Evolutionary conservation across 2,329 filamentous ascomycete species (phyloP).

Genomic region (Parastagonospora avenae): DNA sequence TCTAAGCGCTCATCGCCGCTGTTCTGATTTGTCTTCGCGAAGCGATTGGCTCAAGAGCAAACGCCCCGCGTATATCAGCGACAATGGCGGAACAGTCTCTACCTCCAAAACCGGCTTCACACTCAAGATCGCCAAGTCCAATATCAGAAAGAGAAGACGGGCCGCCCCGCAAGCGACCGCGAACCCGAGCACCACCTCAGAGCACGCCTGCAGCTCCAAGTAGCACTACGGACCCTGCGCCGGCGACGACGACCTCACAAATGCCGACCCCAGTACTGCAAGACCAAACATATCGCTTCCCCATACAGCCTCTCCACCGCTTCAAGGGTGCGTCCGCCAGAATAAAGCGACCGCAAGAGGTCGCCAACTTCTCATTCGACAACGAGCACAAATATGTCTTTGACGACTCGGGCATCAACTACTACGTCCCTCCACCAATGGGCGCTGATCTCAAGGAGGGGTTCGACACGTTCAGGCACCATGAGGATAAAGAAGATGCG

Average conservation of each 20-base stretch:
- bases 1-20: no score
- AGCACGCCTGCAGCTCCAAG: conserved; percentile 12
- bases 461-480: conserved; percentile 80
- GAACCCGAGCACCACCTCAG: conserved; percentile 40
- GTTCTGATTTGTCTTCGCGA: no score
- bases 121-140: conserved; percentile 8
- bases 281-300: conserved; percentile 23
- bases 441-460: conserved; percentile 78
- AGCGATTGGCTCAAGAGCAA: not conserved
- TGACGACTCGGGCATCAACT: conserved; percentile 79
- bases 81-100: not conserved
- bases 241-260: not conserved
- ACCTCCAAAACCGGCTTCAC: conserved; percentile 1
- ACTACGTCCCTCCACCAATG: conserved; percentile 80
- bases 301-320: conserved; percentile 39
- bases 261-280: not conserved
- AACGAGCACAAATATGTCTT: conserved; percentile 76
- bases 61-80: not conserved
- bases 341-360: conserved; percentile 66
- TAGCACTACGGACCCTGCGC: not conserved
- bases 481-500: conserved; percentile 81
- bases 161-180: conserved; percentile 37
- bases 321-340: conserved; percentile 41
- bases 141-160: conserved; percentile 12
- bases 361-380: conserved; percentile 93